phyloP scores from a whole-genome alignment of 2,329 filamentous ascomycete species.

The Chaetomiaceae sp. region DNA sequence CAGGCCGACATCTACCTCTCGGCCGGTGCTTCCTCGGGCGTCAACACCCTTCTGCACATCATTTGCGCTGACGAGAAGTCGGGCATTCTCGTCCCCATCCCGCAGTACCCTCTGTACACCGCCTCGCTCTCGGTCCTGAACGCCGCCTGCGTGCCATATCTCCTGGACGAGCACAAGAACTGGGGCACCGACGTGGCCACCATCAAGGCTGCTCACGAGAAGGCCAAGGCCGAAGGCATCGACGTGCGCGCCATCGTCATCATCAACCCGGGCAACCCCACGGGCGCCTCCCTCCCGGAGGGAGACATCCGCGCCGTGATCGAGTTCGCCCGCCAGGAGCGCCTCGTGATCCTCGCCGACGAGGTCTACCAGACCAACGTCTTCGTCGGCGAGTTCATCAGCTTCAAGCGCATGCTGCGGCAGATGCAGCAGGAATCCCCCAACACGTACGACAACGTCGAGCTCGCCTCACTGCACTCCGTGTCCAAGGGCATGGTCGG shows the following conservation, averaged over 20 bases:
- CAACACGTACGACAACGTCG: slow-evolving; percentile 75
- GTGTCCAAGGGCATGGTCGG: slow-evolving; percentile 98
- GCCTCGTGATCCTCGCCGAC: slow-evolving; percentile 86
- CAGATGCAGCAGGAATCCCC: slow-evolving; percentile 70
- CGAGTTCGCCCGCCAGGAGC: slow-evolving; percentile 78
- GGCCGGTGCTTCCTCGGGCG: slow-evolving; percentile 85
- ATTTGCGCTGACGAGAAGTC: slow-evolving; percentile 74
- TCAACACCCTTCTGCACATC: slow-evolving; percentile 87
- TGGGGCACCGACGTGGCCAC: slow-evolving; percentile 86
- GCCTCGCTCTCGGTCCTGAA: slow-evolving; percentile 83
- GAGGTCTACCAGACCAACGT: slow-evolving; percentile 99
- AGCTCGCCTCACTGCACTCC: slow-evolving; percentile 88
- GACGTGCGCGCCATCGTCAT: slow-evolving; percentile 92
- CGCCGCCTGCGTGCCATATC: slow-evolving; percentile 85
- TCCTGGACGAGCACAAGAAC: slow-evolving; percentile 76
- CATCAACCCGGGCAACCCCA: slow-evolving; percentile 98
- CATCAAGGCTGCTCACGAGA: slow-evolving; percentile 68
- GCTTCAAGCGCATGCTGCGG: slow-evolving; percentile 87
- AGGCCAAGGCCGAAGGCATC: slow-evolving; percentile 70
- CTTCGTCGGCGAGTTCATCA: slow-evolving; percentile 89
- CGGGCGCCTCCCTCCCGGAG: slow-evolving; percentile 76
- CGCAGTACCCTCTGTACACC: slow-evolving; percentile 97
- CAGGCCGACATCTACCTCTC: slow-evolving; percentile 83
- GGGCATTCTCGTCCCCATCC: slow-evolving; percentile 89
- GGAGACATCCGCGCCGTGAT: slow-evolving; percentile 81